Conservation (phyloP, 257 asterid genomes). For the Anisodus tanguticus region DNA sequence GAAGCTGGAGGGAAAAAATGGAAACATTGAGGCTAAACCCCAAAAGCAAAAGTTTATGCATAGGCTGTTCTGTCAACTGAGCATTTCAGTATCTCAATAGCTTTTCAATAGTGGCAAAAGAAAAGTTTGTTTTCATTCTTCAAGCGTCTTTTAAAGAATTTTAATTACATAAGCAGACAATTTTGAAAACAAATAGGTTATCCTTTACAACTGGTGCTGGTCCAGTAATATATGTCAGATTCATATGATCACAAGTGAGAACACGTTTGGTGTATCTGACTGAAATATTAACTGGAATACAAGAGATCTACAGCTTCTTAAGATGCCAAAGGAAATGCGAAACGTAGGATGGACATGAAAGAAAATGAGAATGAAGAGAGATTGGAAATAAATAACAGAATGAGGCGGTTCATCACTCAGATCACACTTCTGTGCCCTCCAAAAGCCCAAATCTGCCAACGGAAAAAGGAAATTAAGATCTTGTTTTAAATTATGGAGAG, state of each 20-base stretch:
- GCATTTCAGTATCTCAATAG: neutral
- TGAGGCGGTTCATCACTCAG: slow-evolving; percentile 41
- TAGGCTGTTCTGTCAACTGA: neutral
- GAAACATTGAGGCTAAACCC: neutral
- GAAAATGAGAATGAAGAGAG: slow-evolving; percentile 16
- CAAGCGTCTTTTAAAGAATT: neutral
- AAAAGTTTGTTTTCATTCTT: slow-evolving; percentile 1
- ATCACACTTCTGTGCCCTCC: slow-evolving; percentile 91
- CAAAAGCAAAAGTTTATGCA: neutral
- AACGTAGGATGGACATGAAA: neutral
- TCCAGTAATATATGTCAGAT: slow-evolving; percentile 2
- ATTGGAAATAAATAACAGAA: neutral
- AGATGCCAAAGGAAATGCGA: neutral
- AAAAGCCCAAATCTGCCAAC: slow-evolving; percentile 92
- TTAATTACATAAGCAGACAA: slow-evolving; percentile 19
- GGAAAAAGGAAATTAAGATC: neutral
- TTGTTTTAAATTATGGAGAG: neutral
- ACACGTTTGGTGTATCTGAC: slow-evolving; percentile 18
- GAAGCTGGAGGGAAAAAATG: neutral
- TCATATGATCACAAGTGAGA: neutral
- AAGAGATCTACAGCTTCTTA: slow-evolving; percentile 34
- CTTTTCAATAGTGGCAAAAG: neutral
- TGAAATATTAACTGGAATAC: neutral
- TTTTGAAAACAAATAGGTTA: slow-evolving; percentile 21
- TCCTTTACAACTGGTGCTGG: slow-evolving; percentile 20